These are phyloP conservation scores for Carex kokanica DNA, from an alignment of 176 grass and related monocot genomes.

Conservation along the genomic window DNA sequence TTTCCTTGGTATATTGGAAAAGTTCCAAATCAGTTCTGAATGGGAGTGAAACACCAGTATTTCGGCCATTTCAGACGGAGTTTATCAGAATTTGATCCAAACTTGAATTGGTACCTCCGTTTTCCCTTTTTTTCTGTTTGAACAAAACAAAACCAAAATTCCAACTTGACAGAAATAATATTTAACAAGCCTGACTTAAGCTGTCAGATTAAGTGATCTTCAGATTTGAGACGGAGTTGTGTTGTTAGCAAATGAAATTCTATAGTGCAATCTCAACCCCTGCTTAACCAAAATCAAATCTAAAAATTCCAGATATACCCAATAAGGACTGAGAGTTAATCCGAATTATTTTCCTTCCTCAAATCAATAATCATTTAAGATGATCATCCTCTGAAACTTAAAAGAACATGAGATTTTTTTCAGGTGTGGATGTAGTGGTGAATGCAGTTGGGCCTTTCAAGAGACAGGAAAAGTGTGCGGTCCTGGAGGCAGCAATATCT, in stretches of 20 bases:
- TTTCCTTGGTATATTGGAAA: neutral
- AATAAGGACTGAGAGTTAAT: neutral
- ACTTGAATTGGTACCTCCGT: neutral
- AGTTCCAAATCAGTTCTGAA: neutral
- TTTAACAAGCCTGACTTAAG: neutral
- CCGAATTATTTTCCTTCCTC: neutral
- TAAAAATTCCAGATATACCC: neutral
- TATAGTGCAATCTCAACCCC: neutral
- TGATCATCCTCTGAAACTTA: neutral
- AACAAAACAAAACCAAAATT: neutral
- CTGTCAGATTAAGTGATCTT: neutral
- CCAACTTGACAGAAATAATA: neutral
- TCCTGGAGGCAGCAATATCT: constrained; percentile 72
- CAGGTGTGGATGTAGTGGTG: constrained; percentile 76
- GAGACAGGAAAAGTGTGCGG: constrained; percentile 43
- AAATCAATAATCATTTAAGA: neutral
- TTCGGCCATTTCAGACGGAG: neutral
- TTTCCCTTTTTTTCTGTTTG: neutral
- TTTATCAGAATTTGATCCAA: neutral
- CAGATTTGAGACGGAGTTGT: neutral
- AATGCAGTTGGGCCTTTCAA: constrained; percentile 90
- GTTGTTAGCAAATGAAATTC: neutral
- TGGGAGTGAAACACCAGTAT: neutral
- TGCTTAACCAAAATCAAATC: neutral
- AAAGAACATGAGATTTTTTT: neutral